Evolutionary conservation across 1,284 basidiomycete genomes (phyloP).

Genomic region (Ustilago nuda): DNA sequence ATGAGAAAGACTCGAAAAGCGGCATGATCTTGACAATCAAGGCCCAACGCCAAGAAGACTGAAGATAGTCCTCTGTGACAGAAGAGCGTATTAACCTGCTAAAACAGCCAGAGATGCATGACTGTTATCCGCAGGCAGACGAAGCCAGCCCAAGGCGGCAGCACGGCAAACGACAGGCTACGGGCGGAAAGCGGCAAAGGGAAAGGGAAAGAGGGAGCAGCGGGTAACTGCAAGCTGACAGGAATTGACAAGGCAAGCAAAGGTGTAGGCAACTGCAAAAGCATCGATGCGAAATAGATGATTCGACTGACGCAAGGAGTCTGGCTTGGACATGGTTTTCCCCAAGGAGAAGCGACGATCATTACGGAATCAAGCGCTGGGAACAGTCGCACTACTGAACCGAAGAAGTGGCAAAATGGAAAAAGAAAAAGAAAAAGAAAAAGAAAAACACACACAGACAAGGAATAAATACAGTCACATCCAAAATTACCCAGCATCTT

Average conservation of each 20-base stretch:
- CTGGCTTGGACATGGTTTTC: slow-evolving; percentile 28
- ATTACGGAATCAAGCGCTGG: neutral
- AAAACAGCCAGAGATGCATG: neutral
- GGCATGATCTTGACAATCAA: neutral
- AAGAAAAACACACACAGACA: neutral
- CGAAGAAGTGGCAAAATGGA: slow-evolving; percentile 2
- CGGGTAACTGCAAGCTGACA: slow-evolving; percentile 13
- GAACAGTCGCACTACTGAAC: neutral
- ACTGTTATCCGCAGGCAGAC: neutral
- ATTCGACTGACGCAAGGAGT: slow-evolving; percentile 38
- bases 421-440: slow-evolving; percentile 3
- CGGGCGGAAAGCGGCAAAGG: slow-evolving; percentile 9
- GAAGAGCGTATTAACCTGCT: neutral
- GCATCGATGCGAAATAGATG: slow-evolving; percentile 22
- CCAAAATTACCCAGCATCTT: too few species aligned
- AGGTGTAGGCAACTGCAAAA: neutral
- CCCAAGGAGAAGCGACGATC: slow-evolving; percentile 5
- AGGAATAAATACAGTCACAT: too few species aligned
- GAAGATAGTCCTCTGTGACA: neutral
- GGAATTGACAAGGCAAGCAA: slow-evolving; percentile 1
- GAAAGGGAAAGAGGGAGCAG: neutral
- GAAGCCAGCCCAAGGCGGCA: neutral
- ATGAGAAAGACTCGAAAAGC: too few species aligned
- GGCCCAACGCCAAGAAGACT: neutral
- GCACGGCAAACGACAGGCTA: neutral